phyloP scores from a whole-genome alignment of 164 flowering plant genomes.

The Aristolochia contorta region DNA sequence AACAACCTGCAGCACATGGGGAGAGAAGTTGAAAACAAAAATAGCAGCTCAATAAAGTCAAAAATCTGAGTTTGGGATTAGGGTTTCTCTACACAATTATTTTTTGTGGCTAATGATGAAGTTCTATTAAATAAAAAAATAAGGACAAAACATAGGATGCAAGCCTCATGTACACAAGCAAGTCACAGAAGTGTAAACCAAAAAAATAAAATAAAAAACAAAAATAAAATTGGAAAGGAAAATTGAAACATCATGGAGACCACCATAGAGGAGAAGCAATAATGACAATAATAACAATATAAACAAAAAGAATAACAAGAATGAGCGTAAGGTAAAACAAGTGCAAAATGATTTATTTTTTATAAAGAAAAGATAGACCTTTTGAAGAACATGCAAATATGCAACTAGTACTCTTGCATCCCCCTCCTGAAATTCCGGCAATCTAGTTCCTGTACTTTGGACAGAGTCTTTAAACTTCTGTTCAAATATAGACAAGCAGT shows the following conservation, averaged over 20 bases:
- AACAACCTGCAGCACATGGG: slow-evolving; percentile 45
- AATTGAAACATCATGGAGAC: no score
- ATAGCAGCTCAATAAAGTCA: neutral
- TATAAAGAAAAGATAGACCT: slow-evolving; percentile 33
- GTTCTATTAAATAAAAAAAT: no score
- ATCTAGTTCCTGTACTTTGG: slow-evolving; percentile 58
- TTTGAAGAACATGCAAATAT: slow-evolving; percentile 76
- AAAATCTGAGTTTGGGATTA: neutral
- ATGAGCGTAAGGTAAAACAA: neutral
- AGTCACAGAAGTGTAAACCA: no score
- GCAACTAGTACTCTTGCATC: slow-evolving; percentile 99
- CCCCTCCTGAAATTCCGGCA: slow-evolving; percentile 96
- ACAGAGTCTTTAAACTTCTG: slow-evolving; percentile 81
- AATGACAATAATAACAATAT: neutral
- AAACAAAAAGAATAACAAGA: neutral
- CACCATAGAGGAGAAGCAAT: neutral
- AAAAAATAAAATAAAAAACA: no score
- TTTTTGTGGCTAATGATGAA: no score
- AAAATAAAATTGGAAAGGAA: no score
- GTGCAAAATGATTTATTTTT: neutral
- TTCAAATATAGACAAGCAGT: slow-evolving; percentile 79
- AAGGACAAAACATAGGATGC: no score
- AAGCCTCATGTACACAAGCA: no score
- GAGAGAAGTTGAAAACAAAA: neutral
- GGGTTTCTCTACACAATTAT: no score